Evolutionary conservation across 1,139 yeast species (phyloP), one percentile per base, ranked within the genome.

Genomic region (Pichia kudriavzevii): DNA sequence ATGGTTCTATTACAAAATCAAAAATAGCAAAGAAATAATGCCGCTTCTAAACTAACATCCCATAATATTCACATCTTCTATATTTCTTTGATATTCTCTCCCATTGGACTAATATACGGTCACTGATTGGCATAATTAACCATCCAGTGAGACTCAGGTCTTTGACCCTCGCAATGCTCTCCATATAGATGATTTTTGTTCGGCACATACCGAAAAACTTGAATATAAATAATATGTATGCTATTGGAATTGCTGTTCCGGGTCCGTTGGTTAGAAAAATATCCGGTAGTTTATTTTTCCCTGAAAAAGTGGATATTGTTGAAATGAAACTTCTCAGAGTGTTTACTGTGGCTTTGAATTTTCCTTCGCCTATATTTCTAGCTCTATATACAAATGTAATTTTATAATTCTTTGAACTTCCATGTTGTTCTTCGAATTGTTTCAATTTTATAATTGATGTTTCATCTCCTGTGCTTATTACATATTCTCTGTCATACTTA

Each of bases 101-200:
- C 98, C 98, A 91, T 55, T 91, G 98, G 7, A 91, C 97, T 1
- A 91, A 53, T 42, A 91, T 80, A 20, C 91, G 62, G 51, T 87
- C 83, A 2, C 79, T 64, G 2, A 88, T 62, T 4, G 87, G 87
- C 36, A 80, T 61, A 8, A 87, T 56, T 20, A 88, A 58, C 34
- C 61, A 56, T 0, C 97, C 98, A 17, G 91, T 77, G 24, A 87
- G 60, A 53, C 96, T 87, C 39, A 91, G 66, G 12, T 64, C 62
- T 35, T 67, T 65, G 4, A 88, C 96, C 31, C 99, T 64, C 0
- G 98, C 98, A 34, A 91, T 65, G 31, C 94, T 81, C 58, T 91
- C 99, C 18, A 91, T 64, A 51, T 88, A 91, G 1, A 91, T 59
- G 21, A 91, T 78, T 38, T 73, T 66, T 0, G 87, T 74, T 10